Evolutionary conservation across 2,329 filamentous ascomycete species (phyloP).

Genomic region (Aspergillus ochraceus): DNA sequence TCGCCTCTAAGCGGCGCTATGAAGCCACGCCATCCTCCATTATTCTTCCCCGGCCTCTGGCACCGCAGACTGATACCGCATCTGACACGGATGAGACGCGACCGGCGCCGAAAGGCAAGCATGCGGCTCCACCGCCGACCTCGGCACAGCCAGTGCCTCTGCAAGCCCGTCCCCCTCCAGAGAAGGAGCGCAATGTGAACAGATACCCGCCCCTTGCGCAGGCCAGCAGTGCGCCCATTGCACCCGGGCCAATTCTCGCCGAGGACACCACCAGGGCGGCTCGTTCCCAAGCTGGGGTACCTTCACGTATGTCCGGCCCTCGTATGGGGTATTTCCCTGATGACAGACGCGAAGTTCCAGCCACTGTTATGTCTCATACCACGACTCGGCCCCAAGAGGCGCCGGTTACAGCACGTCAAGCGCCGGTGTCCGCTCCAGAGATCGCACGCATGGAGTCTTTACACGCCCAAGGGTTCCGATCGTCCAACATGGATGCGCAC

Average conservation of each 20-base stretch:
- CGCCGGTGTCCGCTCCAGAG: constrained; percentile 29
- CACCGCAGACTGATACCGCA: constrained; percentile 41
- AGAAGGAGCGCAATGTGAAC: constrained; percentile 35
- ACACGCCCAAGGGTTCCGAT: constrained; percentile 22
- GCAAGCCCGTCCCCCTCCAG: constrained; percentile 33
- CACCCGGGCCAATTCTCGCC: constrained; percentile 26
- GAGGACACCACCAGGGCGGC: constrained; percentile 38
- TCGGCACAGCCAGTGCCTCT: constrained; percentile 29
- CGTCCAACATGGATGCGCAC: constrained; percentile 21
- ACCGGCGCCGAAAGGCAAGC: constrained; percentile 32
- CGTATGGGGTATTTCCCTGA: constrained; percentile 47
- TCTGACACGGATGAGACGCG: constrained; percentile 34
- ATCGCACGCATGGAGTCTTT: constrained; percentile 37
- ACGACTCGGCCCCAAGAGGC: constrained; percentile 30
- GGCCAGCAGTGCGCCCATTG: constrained; percentile 32
- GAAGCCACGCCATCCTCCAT: constrained; percentile 46
- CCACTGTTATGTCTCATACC: constrained; percentile 23
- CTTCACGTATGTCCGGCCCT: constrained; percentile 41
- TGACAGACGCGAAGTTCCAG: constrained; percentile 35
- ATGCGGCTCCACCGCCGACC: constrained; percentile 24
- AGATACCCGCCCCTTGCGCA: constrained; percentile 43
- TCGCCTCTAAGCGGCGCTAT: constrained; percentile 49
- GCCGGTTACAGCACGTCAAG: constrained; percentile 31
- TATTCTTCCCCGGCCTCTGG: constrained; percentile 41
- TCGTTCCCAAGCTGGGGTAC: constrained; percentile 30